Evolutionary conservation across 306 rosid genomes (phyloP), one percentile per base, ranked within the genome.

Genomic region (Cucurbita argyrosperma): DNA sequence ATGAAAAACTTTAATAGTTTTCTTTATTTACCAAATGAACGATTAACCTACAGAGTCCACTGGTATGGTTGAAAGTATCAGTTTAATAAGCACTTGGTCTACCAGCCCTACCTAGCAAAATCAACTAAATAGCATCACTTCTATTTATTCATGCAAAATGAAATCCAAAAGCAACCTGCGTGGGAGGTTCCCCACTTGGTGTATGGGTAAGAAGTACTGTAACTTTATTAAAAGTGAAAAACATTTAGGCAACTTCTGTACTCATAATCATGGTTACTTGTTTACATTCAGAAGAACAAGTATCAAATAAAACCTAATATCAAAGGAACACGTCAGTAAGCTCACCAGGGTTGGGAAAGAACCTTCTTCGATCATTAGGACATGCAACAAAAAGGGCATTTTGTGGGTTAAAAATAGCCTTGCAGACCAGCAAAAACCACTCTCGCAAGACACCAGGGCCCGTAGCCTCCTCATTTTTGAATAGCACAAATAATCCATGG

Each of bases 381-480:
- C 96, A 90, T 75, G 96, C 73, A 52, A 87, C 79, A 82, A 90
- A 92, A 49, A 90, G 92, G 23, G 92, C 87, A 76, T 87, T 83
- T 71, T 84, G 80, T 4, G 89, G 90, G 82, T 90, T 81, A 80
- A 90, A 92, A 73, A 92, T 59, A 76, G 82, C 95, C 74, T 83
- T 88, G 81, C 92, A 88, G 53, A 90, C 95, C 89, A 92, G 80
- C 76, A 88, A 37, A 70, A 90, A 87, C 97, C 97, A 92, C 80
- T 92, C 97, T 80, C 90, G 76, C 79, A 88, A 73, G 39, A 92
- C 97, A 80, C 97, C 97, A 1, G 89, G 95, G 74, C 97, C 96
- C 46, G 92, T 86, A 75, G 96, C 97, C 75, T 87, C 88, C 90
- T 92, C 97, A 55, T 87, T 84, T 80, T 85, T 90, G 83, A 92